A percentile compares a stretch with the other conserved stretches of the same genome.
These are phyloP conservation scores for Helminthosporium solani DNA, from an alignment of 2,329 filamentous ascomycete species.

Conservation along the genomic window DNA sequence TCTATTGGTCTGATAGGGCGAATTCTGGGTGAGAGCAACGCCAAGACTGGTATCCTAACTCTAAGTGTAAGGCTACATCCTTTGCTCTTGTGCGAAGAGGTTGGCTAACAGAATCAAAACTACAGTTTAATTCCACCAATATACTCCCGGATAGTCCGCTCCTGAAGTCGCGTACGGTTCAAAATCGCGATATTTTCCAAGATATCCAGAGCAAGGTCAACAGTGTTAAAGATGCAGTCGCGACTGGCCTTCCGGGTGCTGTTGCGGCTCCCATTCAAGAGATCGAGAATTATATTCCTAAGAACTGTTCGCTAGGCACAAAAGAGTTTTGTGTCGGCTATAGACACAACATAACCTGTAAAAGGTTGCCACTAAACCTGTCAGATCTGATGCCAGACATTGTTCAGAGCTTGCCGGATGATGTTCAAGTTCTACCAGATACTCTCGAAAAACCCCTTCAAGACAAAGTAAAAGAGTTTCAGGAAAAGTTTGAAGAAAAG, in stretches of 20 bases:
- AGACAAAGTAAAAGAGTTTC: constrained; percentile 1
- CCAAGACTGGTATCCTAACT: constrained; percentile 3
- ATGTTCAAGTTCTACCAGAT: constrained; percentile 2
- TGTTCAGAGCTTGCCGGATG: constrained; percentile 1
- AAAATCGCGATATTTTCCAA: constrained; percentile 4
- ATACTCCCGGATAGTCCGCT: constrained; percentile 2
- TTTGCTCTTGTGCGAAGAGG: constrained; percentile 3
- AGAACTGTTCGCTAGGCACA: constrained; percentile 3
- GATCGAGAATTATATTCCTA: constrained; percentile 4
- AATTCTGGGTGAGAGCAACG: constrained; percentile 3
- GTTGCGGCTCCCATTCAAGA: background rate
- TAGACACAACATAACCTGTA: constrained; percentile 5
- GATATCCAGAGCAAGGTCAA: constrained; percentile 2
- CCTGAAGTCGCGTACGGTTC: constrained; percentile 1
- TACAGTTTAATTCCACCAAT: constrained; percentile 5
- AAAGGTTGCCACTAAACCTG: constrained; percentile 4
- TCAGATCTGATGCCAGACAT: constrained; percentile 4
- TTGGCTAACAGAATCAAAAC: constrained; percentile 3
- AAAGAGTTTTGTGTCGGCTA: constrained; percentile 3
- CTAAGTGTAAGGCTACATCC: constrained; percentile 2
- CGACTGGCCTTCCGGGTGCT: background rate
- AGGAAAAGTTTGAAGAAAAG: constrained; percentile 5
- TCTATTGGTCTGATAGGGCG: constrained; percentile 6
- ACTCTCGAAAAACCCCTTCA: constrained; percentile 4
- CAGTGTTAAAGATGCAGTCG: background rate